Conservation (phyloP, 2,329 filamentous ascomycete species). For the Gaeumannomyces sp. region DNA sequence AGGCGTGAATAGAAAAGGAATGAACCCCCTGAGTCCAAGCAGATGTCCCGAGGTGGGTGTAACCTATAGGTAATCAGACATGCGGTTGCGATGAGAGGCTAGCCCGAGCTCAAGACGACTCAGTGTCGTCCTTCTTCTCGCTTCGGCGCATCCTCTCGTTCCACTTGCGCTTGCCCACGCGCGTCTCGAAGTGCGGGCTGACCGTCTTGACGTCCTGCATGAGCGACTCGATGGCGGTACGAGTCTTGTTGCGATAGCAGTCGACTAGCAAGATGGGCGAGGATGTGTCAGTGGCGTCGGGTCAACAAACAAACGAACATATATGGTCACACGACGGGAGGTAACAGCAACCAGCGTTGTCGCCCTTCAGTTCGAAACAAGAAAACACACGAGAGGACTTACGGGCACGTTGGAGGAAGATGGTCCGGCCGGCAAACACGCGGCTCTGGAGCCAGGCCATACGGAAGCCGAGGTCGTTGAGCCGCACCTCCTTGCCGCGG, state of each 20-base stretch:
- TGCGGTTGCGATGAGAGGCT: not conserved
- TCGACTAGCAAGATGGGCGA: slow-evolving; percentile 57
- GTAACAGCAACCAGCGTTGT: no score
- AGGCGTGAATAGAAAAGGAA: not conserved
- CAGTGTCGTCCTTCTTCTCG: slow-evolving; percentile 24
- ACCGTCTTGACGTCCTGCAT: slow-evolving; percentile 69
- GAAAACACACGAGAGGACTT: slow-evolving; percentile 40
- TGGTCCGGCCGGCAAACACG: slow-evolving; percentile 76
- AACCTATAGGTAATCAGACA: not conserved
- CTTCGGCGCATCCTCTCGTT: slow-evolving; percentile 47
- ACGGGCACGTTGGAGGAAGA: slow-evolving; percentile 90
- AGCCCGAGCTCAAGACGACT: not conserved
- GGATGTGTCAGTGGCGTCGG: not conserved
- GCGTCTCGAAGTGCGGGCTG: slow-evolving; percentile 82
- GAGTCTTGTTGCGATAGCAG: slow-evolving; percentile 88
- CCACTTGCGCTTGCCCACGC: slow-evolving; percentile 76
- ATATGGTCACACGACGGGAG: no score
- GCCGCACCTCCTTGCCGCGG: slow-evolving; percentile 74
- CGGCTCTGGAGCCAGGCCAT: slow-evolving; percentile 97
- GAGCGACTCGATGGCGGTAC: slow-evolving; percentile 69
- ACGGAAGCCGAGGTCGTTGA: slow-evolving; percentile 89
- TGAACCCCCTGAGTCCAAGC: not conserved
- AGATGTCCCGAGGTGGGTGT: not conserved
- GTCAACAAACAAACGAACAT: not conserved
- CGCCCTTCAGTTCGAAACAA: not conserved